Base-by-base conservation (phyloP, 495 filamentous ascomycete genomes). In the Daldinia vernicosa region DNA sequence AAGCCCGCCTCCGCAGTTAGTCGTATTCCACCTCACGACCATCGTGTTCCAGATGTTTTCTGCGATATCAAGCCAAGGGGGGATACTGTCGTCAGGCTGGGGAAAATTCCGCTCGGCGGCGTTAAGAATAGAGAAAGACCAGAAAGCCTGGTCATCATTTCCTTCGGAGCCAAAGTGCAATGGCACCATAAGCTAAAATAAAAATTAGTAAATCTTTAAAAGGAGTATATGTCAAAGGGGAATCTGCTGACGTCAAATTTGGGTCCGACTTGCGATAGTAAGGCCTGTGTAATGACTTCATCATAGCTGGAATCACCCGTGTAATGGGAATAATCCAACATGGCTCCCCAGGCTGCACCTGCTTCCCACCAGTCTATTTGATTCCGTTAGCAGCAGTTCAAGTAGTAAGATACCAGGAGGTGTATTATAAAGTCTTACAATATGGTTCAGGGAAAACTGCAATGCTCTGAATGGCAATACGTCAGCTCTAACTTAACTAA, bases 311-410 rank as follows among this genome's bases (percentile, higher is more conserved):
- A 80, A 74, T 97, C 93, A 8, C 89, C 88, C 0, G 93, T 96
- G 76, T 91, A 92, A 75, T 88, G 92, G 77, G 90, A 94, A 77
- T 98, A 97, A 74, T 97, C 90, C 35, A 97, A 79, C 76, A 98
- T 81, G 2, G 88, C 78, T 47, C 88, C 89, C 82, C 91, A 92
- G 75, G 90, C 86, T 6, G 89, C 89, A 30, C 92, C 92, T 22
- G 86, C 87, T 79, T 93, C 87, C 91, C 91, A 94, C 91, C 91
- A 94, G 81, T 90, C 75, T 90, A 72, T 89, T 85, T 2, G 12
- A 83, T 81, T 63, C 73, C 57, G 62, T 75, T 30, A 75, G 63
- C 19, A 65, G 53, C 3, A 28, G 59, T 19, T 5, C 55, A 57
- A 40, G 4, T 14, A 0, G 35, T 39, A 47, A 60, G 35, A 64